Conservation (phyloP, 495 filamentous ascomycete species). For the Penicillium tannophilum region DNA sequence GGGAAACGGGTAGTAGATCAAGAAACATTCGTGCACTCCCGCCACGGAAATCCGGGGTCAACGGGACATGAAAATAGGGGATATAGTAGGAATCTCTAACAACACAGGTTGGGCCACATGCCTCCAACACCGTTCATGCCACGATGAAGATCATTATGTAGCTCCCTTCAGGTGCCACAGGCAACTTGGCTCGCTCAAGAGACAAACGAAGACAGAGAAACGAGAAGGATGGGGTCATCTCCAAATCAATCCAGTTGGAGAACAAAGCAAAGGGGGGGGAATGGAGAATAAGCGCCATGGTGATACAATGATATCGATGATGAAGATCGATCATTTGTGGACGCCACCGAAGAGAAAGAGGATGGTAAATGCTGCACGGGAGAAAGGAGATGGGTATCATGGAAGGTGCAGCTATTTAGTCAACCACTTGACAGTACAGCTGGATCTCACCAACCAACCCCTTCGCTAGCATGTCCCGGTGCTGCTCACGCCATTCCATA, state of each 20-base stretch:
- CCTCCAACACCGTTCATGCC: slow-evolving; percentile 22
- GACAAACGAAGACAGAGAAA: slow-evolving; percentile 20
- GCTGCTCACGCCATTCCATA: slow-evolving; percentile 83
- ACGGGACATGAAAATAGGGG: slow-evolving; percentile 20
- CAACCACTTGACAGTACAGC: slow-evolving; percentile 64
- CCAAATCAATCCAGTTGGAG: slow-evolving; percentile 38
- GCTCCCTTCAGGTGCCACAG: slow-evolving; percentile 12
- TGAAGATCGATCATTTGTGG: slow-evolving; percentile 10
- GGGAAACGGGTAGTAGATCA: slow-evolving; percentile 27
- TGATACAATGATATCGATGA: slow-evolving; percentile 21
- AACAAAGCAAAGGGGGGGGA: slow-evolving; percentile 8
- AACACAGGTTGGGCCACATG: slow-evolving; percentile 8
- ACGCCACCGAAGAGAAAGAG: not conserved
- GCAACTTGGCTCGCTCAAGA: slow-evolving; percentile 5
- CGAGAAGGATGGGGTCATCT: slow-evolving; percentile 18
- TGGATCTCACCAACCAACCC: slow-evolving; percentile 83
- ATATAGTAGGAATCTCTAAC: not conserved
- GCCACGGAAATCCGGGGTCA: slow-evolving; percentile 17
- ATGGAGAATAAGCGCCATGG: slow-evolving; percentile 18
- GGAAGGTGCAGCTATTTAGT: slow-evolving; percentile 21
- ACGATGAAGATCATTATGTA: slow-evolving; percentile 26
- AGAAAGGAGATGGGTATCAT: slow-evolving; percentile 15
- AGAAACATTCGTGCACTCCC: slow-evolving; percentile 22
- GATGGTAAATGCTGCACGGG: not conserved
- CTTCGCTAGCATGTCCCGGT: slow-evolving; percentile 60